Conservation (phyloP, 257 asterid genomes). For the Sherardia arvensis region DNA sequence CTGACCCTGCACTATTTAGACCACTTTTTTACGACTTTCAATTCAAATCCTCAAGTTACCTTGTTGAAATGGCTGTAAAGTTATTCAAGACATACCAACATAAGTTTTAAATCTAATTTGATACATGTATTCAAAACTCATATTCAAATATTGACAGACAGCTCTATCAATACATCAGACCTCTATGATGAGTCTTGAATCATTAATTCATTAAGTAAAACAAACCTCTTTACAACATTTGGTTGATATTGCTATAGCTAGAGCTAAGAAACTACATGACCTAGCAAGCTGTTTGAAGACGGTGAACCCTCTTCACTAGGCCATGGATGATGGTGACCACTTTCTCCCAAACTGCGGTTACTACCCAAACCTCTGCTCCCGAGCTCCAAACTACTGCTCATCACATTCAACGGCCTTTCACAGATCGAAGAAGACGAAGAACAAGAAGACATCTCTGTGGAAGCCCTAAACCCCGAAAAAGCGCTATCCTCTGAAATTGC, state of each 20-base stretch:
- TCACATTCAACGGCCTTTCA: conserved; percentile 30
- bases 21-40: too few relatives aligned
- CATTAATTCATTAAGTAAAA: too few relatives aligned
- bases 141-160: too few relatives aligned
- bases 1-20: too few relatives aligned
- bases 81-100: too few relatives aligned
- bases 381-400: conserved; percentile 8
- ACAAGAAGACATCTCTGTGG: conserved; percentile 18
- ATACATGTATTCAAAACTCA: too few relatives aligned
- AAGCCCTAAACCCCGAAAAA: conserved; percentile 4
- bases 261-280: conserved; percentile 20
- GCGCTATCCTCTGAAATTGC: conserved; percentile 10
- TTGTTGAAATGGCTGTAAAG: too few relatives aligned
- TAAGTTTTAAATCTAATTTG: too few relatives aligned
- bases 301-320: conserved; percentile 60
- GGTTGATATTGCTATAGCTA: neutral
- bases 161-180: too few relatives aligned
- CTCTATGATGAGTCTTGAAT: too few relatives aligned
- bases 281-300: conserved; percentile 53
- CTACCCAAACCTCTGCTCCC: conserved; percentile 7
- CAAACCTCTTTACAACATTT: neutral
- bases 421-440: conserved; percentile 35
- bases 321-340: conserved; percentile 36
- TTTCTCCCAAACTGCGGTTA: conserved; percentile 24
- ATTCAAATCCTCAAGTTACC: too few relatives aligned